Evolutionary conservation across 129 eudicot species (phyloP).

Genomic region (Pittosporum tobira): DNA sequence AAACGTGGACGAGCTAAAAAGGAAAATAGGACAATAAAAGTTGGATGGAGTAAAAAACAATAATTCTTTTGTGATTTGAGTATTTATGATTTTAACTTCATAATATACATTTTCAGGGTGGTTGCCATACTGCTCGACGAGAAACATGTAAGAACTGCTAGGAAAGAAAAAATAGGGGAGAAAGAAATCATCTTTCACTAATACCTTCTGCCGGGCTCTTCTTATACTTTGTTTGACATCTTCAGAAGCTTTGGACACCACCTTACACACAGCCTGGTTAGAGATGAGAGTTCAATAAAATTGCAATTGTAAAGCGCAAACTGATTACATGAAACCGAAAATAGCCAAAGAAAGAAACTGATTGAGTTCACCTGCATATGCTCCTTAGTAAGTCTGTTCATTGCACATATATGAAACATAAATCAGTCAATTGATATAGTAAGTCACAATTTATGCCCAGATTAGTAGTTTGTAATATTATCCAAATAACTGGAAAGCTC

Average conservation of each 20-base stretch:
- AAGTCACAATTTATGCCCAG: neutral
- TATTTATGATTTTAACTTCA: neutral
- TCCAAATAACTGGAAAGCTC: too few species aligned
- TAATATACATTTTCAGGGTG: neutral
- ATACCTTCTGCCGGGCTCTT: slow-evolving; percentile 95
- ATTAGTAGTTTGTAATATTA: neutral
- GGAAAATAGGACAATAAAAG: too few species aligned
- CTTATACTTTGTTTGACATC: slow-evolving; percentile 87
- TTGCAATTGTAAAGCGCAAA: slow-evolving; percentile 8
- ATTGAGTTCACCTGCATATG: slow-evolving; percentile 59
- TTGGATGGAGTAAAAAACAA: too few species aligned
- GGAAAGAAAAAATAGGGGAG: slow-evolving; percentile 3
- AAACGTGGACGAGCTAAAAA: too few species aligned
- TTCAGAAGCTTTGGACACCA: slow-evolving; percentile 84
- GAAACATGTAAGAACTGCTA: neutral
- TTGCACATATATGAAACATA: slow-evolving; percentile 17
- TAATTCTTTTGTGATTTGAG: neutral
- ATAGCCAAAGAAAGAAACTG: neutral
- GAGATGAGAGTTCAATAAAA: slow-evolving; percentile 1
- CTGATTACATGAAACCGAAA: neutral
- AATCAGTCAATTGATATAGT: slow-evolving; percentile 16
- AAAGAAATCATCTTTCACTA: neutral
- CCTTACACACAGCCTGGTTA: slow-evolving; percentile 76
- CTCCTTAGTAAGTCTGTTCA: slow-evolving; percentile 81
- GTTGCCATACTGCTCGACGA: neutral